These are phyloP conservation scores for Ustilago nuda DNA, from an alignment of 1,284 basidiomycete species.

Conservation along the genomic window DNA sequence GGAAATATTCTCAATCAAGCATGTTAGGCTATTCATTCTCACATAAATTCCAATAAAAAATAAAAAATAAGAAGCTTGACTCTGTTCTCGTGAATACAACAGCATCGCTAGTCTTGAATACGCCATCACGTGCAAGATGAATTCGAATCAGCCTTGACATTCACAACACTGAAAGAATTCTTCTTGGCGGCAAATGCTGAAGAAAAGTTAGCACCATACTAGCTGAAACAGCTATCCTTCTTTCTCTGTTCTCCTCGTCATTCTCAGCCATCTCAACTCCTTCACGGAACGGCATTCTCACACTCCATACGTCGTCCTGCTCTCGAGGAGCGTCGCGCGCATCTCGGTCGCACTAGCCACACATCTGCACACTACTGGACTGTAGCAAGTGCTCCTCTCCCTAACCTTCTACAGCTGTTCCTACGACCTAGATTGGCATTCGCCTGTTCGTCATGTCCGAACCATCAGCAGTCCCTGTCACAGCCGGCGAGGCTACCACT, in stretches of 20 bases:
- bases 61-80: background rate
- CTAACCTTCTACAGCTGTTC: background rate
- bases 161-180: background rate
- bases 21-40: background rate
- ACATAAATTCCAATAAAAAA: background rate
- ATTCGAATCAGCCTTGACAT: background rate
- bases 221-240: too few relatives aligned
- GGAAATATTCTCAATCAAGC: background rate
- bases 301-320: background rate
- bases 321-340: background rate
- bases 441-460: constrained; percentile 25
- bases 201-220: too few relatives aligned
- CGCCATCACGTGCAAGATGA: constrained; percentile 5
- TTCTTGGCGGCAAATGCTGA: background rate
- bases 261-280: background rate
- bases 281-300: background rate
- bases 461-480: constrained; percentile 37
- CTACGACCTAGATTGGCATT: background rate
- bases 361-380: constrained; percentile 4
- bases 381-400: background rate
- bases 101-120: background rate
- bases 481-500: constrained; percentile 45
- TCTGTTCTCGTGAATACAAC: background rate
- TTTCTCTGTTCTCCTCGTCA: background rate
- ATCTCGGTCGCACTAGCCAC: too few relatives aligned